These are phyloP conservation scores for Xylaria sp. DNA, from an alignment of 2,329 filamentous ascomycete species.

Conservation along the genomic window DNA sequence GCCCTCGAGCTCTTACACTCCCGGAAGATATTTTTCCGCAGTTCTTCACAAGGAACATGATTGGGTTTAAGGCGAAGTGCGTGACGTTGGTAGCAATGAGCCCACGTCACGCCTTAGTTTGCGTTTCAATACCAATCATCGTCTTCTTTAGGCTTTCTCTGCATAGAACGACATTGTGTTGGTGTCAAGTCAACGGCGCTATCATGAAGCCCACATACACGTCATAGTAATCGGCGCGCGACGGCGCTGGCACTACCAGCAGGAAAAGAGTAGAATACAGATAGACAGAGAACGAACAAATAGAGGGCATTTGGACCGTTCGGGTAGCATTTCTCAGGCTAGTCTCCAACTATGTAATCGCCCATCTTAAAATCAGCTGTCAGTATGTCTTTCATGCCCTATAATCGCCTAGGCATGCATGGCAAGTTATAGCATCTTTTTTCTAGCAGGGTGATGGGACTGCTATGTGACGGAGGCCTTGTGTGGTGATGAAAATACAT, in stretches of 20 bases:
- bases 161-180: background rate
- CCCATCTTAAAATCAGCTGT: background rate
- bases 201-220: background rate
- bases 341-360: too few relatives aligned
- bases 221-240: too few relatives aligned
- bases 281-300: too few relatives aligned
- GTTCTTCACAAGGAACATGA: background rate
- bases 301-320: too few relatives aligned
- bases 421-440: background rate
- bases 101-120: background rate
- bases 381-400: background rate
- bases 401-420: background rate
- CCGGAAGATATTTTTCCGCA: slow-evolving; percentile 1
- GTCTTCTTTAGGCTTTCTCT: background rate
- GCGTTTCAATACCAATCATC: background rate
- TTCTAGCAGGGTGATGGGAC: background rate
- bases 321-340: too few relatives aligned
- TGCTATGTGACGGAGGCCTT: too few relatives aligned
- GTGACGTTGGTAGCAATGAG: background rate
- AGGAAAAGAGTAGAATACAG: too few relatives aligned
- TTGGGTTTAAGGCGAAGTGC: background rate
- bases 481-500: too few relatives aligned
- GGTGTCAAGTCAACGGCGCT: background rate
- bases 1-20: background rate
- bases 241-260: too few relatives aligned